Evolutionary conservation across 1,139 yeast genomes (phyloP).

Genomic region (Kodamaea sp.): DNA sequence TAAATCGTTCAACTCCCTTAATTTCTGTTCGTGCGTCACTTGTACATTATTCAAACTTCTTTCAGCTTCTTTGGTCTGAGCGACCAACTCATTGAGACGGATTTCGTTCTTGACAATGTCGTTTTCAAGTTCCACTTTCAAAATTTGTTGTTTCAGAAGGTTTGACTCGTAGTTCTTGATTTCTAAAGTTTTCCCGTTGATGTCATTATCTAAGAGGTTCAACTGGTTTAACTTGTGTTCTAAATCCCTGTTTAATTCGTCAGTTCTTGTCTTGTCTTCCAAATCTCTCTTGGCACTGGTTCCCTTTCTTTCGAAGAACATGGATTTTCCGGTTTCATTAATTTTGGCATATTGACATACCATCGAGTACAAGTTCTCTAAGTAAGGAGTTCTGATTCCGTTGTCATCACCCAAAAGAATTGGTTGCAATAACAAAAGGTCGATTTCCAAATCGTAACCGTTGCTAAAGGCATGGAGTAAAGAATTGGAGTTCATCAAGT

Average conservation of each 20-base stretch:
- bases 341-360: conserved; percentile 66
- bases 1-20: conserved; percentile 1
- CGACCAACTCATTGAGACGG: conserved; percentile 14
- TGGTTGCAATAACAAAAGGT: conserved; percentile 78
- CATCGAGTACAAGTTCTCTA: conserved; percentile 82
- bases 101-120: conserved; percentile 21
- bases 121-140: conserved; percentile 18
- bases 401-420: conserved; percentile 84
- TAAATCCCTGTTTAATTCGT: conserved; percentile 6
- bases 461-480: conserved; percentile 64
- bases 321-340: conserved; percentile 35
- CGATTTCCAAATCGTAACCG: conserved; percentile 59
- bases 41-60: conserved; percentile 3
- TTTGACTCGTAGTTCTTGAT: conserved; percentile 20
- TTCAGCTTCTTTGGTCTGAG: conserved; percentile 6
- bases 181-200: conserved; percentile 22
- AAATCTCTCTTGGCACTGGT: neutral
- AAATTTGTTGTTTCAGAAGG: conserved; percentile 24
- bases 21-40: conserved; percentile 2
- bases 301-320: conserved; percentile 33
- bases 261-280: conserved; percentile 2
- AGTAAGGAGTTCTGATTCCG: conserved; percentile 82
- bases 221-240: conserved; percentile 20
- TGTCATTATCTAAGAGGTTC: conserved; percentile 21
- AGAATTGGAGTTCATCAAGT: conserved; percentile 48